phyloP scores from a whole-genome alignment of 371 early-diverging fungal genomes.

The Apophysomyces variabilis region DNA sequence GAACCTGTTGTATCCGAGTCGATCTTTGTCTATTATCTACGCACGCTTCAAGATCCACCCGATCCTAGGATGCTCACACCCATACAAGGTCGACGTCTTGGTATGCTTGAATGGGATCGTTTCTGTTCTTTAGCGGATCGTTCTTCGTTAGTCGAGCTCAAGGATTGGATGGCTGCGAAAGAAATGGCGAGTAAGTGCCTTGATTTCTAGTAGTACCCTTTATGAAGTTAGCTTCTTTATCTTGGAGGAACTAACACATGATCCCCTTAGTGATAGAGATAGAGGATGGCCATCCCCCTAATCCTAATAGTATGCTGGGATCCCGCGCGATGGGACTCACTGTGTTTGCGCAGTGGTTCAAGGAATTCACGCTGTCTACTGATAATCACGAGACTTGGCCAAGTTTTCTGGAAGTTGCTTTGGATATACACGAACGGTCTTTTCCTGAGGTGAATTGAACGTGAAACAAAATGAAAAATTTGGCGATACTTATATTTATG shows the following conservation, averaged over 20 bases:
- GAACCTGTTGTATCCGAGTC: background rate
- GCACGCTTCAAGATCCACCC: background rate
- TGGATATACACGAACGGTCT: background rate
- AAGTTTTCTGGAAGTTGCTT: background rate
- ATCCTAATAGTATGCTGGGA: no score
- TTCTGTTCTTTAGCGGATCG: background rate
- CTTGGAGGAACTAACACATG: background rate
- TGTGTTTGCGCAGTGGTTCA: conserved; percentile 3
- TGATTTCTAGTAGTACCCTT: background rate
- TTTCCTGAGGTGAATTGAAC: background rate
- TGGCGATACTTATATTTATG: background rate
- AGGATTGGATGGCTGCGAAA: background rate
- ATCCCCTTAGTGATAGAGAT: background rate
- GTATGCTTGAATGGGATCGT: background rate
- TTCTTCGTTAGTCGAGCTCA: background rate
- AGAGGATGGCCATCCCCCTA: background rate
- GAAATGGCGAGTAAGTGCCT: background rate
- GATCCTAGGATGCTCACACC: background rate
- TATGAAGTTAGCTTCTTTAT: no score
- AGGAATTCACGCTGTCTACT: background rate
- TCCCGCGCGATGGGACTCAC: background rate
- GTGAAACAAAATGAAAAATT: background rate
- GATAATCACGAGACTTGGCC: background rate
- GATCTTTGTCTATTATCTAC: background rate
- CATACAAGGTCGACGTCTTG: background rate